phyloP scores from a whole-genome alignment of 176 grass and related monocot species.

The Lolium perenne region DNA sequence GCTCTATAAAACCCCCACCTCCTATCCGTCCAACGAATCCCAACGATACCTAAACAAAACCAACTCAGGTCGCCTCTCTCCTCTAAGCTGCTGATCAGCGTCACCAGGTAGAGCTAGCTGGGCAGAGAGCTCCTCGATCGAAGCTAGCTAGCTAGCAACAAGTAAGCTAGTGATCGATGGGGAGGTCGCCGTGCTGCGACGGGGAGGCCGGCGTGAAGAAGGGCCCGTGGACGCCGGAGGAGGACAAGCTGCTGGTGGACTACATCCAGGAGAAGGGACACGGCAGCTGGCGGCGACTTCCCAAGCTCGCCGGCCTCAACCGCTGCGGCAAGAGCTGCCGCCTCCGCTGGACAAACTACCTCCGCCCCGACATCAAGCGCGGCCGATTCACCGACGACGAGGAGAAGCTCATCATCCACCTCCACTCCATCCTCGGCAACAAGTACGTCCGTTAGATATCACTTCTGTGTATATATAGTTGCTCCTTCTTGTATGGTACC shows the following conservation, averaged over 20 bases:
- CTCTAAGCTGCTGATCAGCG: background rate
- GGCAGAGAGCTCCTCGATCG: background rate
- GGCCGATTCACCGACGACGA: constrained; percentile 81
- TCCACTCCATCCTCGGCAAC: constrained; percentile 82
- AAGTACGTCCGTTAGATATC: constrained; percentile 44
- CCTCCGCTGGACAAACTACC: constrained; percentile 96
- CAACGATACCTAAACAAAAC: constrained; percentile 48
- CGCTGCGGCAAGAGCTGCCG: constrained; percentile 98
- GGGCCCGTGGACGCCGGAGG: constrained; percentile 81
- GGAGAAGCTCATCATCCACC: constrained; percentile 82
- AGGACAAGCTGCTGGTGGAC: constrained; percentile 67
- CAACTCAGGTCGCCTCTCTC: background rate
- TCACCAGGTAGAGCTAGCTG: background rate
- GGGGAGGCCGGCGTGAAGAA: constrained; percentile 77
- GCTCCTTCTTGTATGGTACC: too few species aligned
- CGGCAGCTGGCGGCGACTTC: constrained; percentile 84
- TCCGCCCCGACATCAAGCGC: constrained; percentile 88
- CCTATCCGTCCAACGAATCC: constrained; percentile 27
- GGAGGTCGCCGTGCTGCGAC: constrained; percentile 85
- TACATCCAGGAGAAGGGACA: constrained; percentile 77
- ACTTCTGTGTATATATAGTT: too few species aligned
- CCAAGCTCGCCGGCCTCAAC: constrained; percentile 85
- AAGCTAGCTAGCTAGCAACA: background rate
- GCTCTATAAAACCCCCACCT: constrained; percentile 69
- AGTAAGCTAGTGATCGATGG: constrained; percentile 54